These are phyloP conservation scores for Penicillium sp. DNA, from an alignment of 2,329 filamentous ascomycete genomes.

Conservation along the genomic window DNA sequence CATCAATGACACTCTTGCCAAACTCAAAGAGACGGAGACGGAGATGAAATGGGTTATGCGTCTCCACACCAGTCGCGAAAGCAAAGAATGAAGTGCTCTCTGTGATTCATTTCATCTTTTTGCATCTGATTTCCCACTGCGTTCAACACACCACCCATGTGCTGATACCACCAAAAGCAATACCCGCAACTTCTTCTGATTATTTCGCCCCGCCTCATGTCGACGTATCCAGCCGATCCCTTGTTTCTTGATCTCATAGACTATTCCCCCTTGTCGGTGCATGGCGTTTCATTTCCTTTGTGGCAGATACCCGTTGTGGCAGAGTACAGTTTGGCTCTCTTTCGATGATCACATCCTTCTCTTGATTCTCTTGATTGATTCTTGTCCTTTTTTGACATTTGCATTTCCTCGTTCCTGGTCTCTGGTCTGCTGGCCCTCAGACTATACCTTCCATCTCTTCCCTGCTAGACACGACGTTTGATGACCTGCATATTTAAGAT, in stretches of 20 bases:
- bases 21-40: conserved; percentile 44
- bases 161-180: not conserved
- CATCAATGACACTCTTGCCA: conserved; percentile 40
- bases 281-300: conserved; percentile 23
- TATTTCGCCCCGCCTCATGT: not conserved
- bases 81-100: conserved; percentile 6
- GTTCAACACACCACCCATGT: not conserved
- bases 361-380: not conserved
- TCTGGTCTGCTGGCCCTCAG: not conserved
- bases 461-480: conserved; percentile 13
- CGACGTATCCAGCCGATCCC: not conserved
- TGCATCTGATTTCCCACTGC: too few species aligned
- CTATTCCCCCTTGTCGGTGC: conserved; percentile 12
- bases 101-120: not conserved
- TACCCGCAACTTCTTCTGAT: not conserved
- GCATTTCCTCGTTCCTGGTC: not conserved
- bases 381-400: conserved; percentile 2
- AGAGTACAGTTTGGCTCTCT: conserved; percentile 11
- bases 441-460: not conserved
- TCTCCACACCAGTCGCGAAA: conserved; percentile 37
- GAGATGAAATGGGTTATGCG: conserved; percentile 53
- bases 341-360: conserved; percentile 2
- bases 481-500: conserved; percentile 17
- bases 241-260: conserved; percentile 8
- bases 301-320: conserved; percentile 23